These are phyloP conservation scores for Blastomyces emzantsi DNA, from an alignment of 2,329 filamentous ascomycete species.

Conservation along the genomic window DNA sequence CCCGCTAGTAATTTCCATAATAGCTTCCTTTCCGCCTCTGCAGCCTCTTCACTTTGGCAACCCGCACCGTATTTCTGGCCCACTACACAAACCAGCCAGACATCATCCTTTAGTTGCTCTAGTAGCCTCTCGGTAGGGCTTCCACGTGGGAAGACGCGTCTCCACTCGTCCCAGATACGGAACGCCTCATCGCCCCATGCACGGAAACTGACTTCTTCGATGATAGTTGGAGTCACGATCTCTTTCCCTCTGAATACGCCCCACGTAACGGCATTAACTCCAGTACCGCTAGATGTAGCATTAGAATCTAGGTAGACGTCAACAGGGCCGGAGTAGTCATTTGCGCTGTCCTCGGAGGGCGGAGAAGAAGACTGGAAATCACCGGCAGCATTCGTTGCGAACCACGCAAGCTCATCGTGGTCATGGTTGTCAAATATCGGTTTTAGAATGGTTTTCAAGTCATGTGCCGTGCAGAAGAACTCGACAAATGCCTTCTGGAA, in stretches of 20 bases:
- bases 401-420: constrained; percentile 69
- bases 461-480: constrained; percentile 70
- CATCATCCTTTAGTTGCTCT: constrained; percentile 55
- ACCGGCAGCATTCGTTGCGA: constrained; percentile 70
- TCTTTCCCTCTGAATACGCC: constrained; percentile 92
- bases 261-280: constrained; percentile 94
- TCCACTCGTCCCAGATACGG: constrained; percentile 92
- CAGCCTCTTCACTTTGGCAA: constrained; percentile 31
- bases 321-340: constrained; percentile 9
- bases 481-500: constrained; percentile 99
- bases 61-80: constrained; percentile 40
- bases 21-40: constrained; percentile 32
- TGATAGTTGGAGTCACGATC: constrained; percentile 92
- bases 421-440: constrained; percentile 52
- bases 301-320: constrained; percentile 40
- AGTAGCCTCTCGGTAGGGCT: constrained; percentile 64
- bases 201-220: constrained; percentile 87
- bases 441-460: constrained; percentile 58
- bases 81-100: constrained; percentile 73
- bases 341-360: constrained; percentile 23
- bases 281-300: constrained; percentile 35
- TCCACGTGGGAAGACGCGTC: constrained; percentile 69
- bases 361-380: constrained; percentile 59
- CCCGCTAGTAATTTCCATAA: constrained; percentile 34
- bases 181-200: constrained; percentile 96